Base-by-base conservation (phyloP, 2,329 filamentous ascomycete genomes). In the Fusarium sp. region DNA sequence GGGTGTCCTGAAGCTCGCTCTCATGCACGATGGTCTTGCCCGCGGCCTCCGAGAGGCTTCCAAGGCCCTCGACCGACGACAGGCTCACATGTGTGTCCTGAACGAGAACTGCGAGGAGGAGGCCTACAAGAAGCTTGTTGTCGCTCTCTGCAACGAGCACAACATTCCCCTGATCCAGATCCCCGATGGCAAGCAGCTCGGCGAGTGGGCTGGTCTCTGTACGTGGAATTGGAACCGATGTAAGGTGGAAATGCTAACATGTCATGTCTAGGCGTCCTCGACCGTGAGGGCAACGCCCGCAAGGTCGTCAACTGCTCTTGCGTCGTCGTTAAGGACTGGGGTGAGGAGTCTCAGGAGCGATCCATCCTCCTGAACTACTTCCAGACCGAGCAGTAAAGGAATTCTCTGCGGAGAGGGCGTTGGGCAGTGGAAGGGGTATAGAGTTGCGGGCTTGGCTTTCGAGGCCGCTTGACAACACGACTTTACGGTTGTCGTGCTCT, bases 241-340 rank as follows among this genome's bases (percentile, higher is more conserved):
- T 20, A 20, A 20, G 20, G 20, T 30, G 59, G 56, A 64, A 58
- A 39, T 76, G 67, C 83, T 86, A 83, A 85, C 75, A 67, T 20
- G 10, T 6, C 27, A 54, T 18, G 60, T 66, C 59, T 65, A 98
- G 96, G 96, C 89, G 95, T 98, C 82, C 92, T 99, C 83, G 97
- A 99, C 90, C 96, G 97, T 85, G 97, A 99, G 89, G 97, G 97
- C 83, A 99, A 99, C 88, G 95, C 97, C 83, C 94, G 97, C 88
- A 99, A 99, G 93, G 96, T 99, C 81, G 97, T 99, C 90, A 99
- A 99, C 94, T 99, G 97, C 95, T 98, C 96, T 84, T 98, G 97
- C 91, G 97, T 99, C 83, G 97, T 99, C 76, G 97, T 99, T 84
- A 96, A 97, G 91, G 95, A 99, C 88, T 99, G 97, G 97, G 97